A percentile compares a stretch with the other conserved stretches of the same genome.
Conservation (phyloP, 1,284 basidiomycete species). For the Trametes polyzona region DNA sequence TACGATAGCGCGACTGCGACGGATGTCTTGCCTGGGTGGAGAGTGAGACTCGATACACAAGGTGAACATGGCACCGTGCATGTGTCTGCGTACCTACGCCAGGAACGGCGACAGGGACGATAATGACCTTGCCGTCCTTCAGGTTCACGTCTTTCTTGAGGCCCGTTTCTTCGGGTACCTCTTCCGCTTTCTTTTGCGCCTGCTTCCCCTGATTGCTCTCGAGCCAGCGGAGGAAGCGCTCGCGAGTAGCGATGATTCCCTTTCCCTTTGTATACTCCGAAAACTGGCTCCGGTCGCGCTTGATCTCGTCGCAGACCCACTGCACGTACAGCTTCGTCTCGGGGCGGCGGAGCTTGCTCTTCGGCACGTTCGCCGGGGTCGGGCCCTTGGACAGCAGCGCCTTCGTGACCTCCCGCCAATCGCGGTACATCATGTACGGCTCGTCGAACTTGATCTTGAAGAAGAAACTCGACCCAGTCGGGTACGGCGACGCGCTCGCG, state of each 20-base stretch:
- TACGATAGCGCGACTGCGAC: slow-evolving; percentile 79
- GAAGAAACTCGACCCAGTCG: slow-evolving; percentile 87
- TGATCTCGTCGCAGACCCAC: slow-evolving; percentile 78
- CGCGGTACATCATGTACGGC: slow-evolving; percentile 98
- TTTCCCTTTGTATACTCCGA: slow-evolving; percentile 68
- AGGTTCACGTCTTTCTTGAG: slow-evolving; percentile 44
- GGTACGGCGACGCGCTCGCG: slow-evolving; percentile 64
- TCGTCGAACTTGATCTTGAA: slow-evolving; percentile 99
- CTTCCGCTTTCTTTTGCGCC: slow-evolving; percentile 34
- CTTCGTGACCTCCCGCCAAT: slow-evolving; percentile 96
- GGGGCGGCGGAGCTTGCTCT: slow-evolving; percentile 62
- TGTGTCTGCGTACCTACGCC: slow-evolving; percentile 76
- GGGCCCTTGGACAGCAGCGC: slow-evolving; percentile 56
- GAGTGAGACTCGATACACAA: neutral
- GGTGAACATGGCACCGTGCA: neutral
- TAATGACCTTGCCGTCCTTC: slow-evolving; percentile 77
- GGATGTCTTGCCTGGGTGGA: slow-evolving; percentile 79
- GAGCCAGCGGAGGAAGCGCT: slow-evolving; percentile 79
- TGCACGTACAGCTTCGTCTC: slow-evolving; percentile 71
- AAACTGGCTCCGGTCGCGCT: slow-evolving; percentile 65
- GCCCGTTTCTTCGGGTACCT: slow-evolving; percentile 26
- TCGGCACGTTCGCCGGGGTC: slow-evolving; percentile 47
- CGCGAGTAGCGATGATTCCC: slow-evolving; percentile 85
- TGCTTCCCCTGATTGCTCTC: slow-evolving; percentile 50
- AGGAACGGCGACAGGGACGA: slow-evolving; percentile 90